Evolutionary conservation across 768 basidiomycete species (phyloP), one percentile per base, ranked within the genome.

Genomic region (Boletus coccyginus): DNA sequence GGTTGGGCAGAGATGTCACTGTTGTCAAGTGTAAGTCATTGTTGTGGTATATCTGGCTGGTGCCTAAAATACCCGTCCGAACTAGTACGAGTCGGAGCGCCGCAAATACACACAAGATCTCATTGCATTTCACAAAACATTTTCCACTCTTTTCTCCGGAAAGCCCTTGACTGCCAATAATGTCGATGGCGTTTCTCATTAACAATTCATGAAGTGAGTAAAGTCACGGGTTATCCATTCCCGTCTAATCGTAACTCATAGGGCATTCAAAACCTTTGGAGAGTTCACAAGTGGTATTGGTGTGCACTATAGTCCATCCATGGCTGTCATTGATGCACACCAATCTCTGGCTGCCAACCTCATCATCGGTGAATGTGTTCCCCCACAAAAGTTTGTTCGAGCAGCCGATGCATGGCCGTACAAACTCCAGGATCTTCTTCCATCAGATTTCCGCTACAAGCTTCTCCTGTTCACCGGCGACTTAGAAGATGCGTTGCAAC

Each of bases 91-190:
- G 53, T 73, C 71, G 21, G 83, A 85, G 64, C 77, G 84, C 10
- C 74, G 77, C 42, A 76, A 77, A 61, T 82, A 74, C 58, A 83
- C 83, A 0, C 76, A 79, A 60, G 81, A 82, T 46, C 73, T 85
- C 38, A 81, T 84, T 57, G 65, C 73, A 49, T 82, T 81, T 51
- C 82, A 84, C 66, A 79, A 79, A 52, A 71, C 73, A 54, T 82
- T 78, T 59, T 76, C 79, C 0, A 73, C 77, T 3, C 70, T 82
- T 19, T 83, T 83, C 68, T 82, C 80, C 2, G 80, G 79, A 45
- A 83, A 82, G 68, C 79, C 83, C 7, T 61, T 72, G 12, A 74
- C 72, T 0, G 61, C 69, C 27, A 68, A 66, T 59, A 68, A 76
- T 56, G 48, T 57, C 14, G 71, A 74, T 46, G 81, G 80, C 10